Conservation (phyloP, 306 rosid species). For the Quillaja saponaria region DNA sequence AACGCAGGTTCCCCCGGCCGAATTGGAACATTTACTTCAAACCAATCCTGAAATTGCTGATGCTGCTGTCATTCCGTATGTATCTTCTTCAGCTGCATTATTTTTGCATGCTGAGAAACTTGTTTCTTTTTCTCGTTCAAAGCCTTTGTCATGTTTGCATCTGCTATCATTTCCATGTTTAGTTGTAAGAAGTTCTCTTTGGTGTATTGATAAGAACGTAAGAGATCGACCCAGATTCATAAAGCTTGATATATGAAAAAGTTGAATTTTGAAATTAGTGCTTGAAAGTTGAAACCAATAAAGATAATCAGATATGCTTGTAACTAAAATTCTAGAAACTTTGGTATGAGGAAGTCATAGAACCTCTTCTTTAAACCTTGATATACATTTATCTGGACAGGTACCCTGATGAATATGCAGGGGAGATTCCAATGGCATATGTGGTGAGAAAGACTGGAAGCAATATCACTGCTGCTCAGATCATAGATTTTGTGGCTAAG, state of each 20-base stretch:
- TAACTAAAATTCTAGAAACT: background rate
- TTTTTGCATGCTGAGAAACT: background rate
- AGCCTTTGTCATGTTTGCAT: background rate
- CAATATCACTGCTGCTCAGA: conserved; percentile 53
- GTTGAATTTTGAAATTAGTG: background rate
- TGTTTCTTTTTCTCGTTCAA: too few species aligned
- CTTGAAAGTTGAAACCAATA: background rate
- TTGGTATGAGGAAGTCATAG: background rate
- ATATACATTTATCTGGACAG: conserved; percentile 39
- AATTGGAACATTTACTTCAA: conserved; percentile 74
- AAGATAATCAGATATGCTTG: background rate
- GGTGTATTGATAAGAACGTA: too few species aligned
- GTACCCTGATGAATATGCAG: conserved; percentile 85
- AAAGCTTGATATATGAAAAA: too few species aligned
- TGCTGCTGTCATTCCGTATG: conserved; percentile 90
- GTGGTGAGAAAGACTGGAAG: conserved; percentile 80
- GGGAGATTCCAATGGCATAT: conserved; percentile 88
- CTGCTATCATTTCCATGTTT: background rate
- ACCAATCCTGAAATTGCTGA: conserved; percentile 73
- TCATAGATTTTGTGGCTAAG: conserved; percentile 69
- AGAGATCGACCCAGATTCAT: too few species aligned
- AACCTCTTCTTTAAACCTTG: background rate
- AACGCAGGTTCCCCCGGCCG: conserved; percentile 90
- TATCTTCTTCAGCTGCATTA: background rate
- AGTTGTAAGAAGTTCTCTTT: background rate